These are phyloP conservation scores for Colletotrichum sidae DNA, from an alignment of 2,329 filamentous ascomycete species.

Conservation along the genomic window DNA sequence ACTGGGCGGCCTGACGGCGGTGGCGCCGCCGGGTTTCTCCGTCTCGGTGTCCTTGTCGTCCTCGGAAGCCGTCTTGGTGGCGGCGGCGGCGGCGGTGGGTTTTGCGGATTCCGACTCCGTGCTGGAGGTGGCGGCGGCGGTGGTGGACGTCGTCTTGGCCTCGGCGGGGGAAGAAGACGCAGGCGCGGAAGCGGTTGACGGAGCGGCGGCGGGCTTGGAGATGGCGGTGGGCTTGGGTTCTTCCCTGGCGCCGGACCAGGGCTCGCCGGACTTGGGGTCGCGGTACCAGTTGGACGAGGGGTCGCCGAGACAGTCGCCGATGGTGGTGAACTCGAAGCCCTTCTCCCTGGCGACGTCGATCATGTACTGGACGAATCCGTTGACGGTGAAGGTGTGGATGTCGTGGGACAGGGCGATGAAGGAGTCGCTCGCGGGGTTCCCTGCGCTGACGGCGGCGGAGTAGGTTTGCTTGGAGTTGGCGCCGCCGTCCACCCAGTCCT, in stretches of 20 bases:
- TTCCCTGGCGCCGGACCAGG: conserved; percentile 16
- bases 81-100: conserved; percentile 4
- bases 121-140: not conserved
- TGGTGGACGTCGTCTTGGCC: not conserved
- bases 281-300: conserved; percentile 60
- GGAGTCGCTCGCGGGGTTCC: conserved; percentile 35
- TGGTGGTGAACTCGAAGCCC: conserved; percentile 56
- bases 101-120: not conserved
- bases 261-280: conserved; percentile 42
- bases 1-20: conserved; percentile 11
- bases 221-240: conserved; percentile 28
- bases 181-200: conserved; percentile 13
- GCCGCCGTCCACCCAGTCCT: conserved; percentile 47
- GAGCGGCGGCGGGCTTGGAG: conserved; percentile 4
- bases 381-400: conserved; percentile 57
- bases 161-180: not conserved
- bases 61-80: conserved; percentile 13
- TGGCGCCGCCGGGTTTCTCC: conserved; percentile 7
- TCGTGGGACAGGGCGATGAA: conserved; percentile 54
- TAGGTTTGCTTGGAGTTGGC: conserved; percentile 42
- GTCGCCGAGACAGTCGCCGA: conserved; percentile 61
- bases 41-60: conserved; percentile 11
- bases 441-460: conserved; percentile 42
- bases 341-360: conserved; percentile 51
- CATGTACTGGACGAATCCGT: conserved; percentile 58